Percentiles rank a stretch among this genome's conserved stretches.
Conservation (phyloP, 2,329 filamentous ascomycete species). For the Salinomyces thailandicus region DNA sequence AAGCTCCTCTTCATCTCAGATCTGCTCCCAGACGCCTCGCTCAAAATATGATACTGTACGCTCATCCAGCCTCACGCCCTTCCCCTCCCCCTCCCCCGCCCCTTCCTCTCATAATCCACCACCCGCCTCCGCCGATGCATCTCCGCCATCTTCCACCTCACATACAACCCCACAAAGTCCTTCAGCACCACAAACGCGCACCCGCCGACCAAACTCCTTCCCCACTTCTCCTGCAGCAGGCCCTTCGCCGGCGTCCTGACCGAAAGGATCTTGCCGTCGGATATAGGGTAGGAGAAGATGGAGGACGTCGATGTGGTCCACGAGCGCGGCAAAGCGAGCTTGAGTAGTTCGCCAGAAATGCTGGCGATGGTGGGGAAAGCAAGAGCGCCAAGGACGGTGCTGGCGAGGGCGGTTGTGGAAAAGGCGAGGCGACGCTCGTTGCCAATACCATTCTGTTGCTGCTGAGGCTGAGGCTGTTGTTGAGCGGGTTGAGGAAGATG, state of each 20-base stretch:
- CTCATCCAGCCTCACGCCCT: too few species aligned
- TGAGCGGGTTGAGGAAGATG: not conserved
- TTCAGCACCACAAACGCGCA: constrained; percentile 81
- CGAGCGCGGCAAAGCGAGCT: constrained; percentile 53
- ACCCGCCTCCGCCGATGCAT: constrained; percentile 37
- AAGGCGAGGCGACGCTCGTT: constrained; percentile 35
- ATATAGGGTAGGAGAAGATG: constrained; percentile 12
- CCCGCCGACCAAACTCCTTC: constrained; percentile 76
- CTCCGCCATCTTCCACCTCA: constrained; percentile 40
- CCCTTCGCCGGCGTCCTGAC: constrained; percentile 4
- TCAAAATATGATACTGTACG: too few species aligned
- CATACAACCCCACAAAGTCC: constrained; percentile 53
- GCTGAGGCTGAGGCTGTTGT: constrained; percentile 5
- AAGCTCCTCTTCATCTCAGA: too few species aligned
- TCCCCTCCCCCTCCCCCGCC: constrained; percentile 1
- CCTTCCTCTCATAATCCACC: constrained; percentile 28
- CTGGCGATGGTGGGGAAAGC: constrained; percentile 75
- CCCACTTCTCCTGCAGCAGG: constrained; percentile 76
- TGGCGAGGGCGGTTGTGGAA: constrained; percentile 45
- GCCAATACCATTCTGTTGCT: constrained; percentile 16
- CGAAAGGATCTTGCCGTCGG: not conserved
- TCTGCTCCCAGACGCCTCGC: too few species aligned
- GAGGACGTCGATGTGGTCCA: constrained; percentile 46
- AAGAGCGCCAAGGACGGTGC: constrained; percentile 56
- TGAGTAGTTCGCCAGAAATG: constrained; percentile 64